A percentile compares a stretch with the other conserved stretches of the same genome.
These are phyloP conservation scores for Laguncularia racemosa DNA, from an alignment of 345 rosid species.

Conservation along the genomic window DNA sequence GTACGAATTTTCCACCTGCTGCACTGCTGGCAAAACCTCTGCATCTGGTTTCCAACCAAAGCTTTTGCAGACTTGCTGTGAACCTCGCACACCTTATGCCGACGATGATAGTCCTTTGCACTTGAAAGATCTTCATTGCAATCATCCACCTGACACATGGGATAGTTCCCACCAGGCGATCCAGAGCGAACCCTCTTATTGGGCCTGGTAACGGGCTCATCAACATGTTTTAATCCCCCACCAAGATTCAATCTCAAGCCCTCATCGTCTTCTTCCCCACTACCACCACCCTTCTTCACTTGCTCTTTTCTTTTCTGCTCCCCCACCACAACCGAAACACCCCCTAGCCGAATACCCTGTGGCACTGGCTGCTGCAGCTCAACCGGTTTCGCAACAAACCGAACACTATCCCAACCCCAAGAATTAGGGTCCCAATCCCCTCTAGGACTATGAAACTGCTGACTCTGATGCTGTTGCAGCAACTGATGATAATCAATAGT, in stretches of 20 bases:
- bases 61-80: constrained; percentile 84
- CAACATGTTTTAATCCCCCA: constrained; percentile 37
- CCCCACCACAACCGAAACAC: background rate
- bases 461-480: constrained; percentile 24
- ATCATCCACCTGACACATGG: constrained; percentile 83
- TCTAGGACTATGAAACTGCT: constrained; percentile 17
- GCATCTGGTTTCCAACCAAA: constrained; percentile 81
- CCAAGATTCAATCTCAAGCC: constrained; percentile 70
- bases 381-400: constrained; percentile 56
- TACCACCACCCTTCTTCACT: constrained; percentile 9
- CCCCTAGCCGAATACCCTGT: too few species aligned
- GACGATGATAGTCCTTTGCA: constrained; percentile 86
- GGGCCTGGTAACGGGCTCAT: constrained; percentile 48
- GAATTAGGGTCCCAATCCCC: constrained; percentile 62
- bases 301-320: constrained; percentile 17
- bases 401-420: constrained; percentile 79
- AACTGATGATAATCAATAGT: constrained; percentile 24
- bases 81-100: constrained; percentile 82
- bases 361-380: constrained; percentile 22
- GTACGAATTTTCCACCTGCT: constrained; percentile 52
- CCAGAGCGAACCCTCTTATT: constrained; percentile 68
- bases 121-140: constrained; percentile 70
- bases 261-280: constrained; percentile 31
- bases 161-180: constrained; percentile 61
- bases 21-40: constrained; percentile 97